Evolutionary conservation across 805 yeast genomes (phyloP).

Genomic region (Saturnispora mendoncae): DNA sequence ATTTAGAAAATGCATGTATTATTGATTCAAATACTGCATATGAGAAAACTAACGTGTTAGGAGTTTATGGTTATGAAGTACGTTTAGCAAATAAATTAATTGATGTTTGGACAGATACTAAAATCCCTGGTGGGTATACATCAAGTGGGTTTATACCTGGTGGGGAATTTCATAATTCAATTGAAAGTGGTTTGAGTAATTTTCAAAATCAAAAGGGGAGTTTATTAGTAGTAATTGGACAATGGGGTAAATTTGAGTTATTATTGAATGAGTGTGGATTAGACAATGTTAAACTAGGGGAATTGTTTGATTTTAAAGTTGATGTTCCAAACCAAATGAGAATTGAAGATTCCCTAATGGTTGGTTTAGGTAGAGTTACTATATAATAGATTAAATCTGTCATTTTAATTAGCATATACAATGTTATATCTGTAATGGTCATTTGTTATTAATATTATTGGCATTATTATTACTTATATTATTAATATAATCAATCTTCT

Average conservation of each 20-base stretch:
- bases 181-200: neutral
- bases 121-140: conserved; percentile 1
- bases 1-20: conserved; percentile 47
- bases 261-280: conserved; percentile 2
- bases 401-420: too few relatives aligned
- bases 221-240: conserved; percentile 2
- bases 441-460: too few relatives aligned
- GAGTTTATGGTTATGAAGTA: conserved; percentile 4
- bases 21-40: conserved; percentile 70
- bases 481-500: too few relatives aligned
- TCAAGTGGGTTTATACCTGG: conserved; percentile 5
- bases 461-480: too few relatives aligned
- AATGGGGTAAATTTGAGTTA: conserved; percentile 5
- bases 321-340: conserved; percentile 2
- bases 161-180: conserved; percentile 1
- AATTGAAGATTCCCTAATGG: conserved; percentile 6
- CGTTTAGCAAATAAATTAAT: conserved; percentile 8
- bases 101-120: conserved; percentile 8
- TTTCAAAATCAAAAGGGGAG: neutral
- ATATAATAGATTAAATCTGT: neutral
- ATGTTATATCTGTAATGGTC: too few relatives aligned
- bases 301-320: conserved; percentile 7
- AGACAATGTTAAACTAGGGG: conserved; percentile 3
- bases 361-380: conserved; percentile 5
- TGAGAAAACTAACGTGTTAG: conserved; percentile 28